Evolutionary conservation across 257 asterid genomes (phyloP), one percentile per base, ranked within the genome.

Genomic region (Cynanchum wilfordii): DNA sequence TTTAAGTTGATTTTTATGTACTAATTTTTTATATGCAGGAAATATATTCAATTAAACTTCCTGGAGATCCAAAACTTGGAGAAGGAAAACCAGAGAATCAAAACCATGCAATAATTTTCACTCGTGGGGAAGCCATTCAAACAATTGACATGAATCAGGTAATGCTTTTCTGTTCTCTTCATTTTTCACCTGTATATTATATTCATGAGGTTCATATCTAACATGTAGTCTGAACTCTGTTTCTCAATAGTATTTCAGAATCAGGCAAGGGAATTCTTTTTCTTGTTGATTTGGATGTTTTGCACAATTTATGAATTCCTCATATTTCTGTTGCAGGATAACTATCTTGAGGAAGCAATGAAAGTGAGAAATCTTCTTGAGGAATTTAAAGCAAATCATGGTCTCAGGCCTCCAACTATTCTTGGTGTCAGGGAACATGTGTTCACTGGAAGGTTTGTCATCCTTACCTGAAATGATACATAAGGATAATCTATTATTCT

Each of bases 81-180:
- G 99, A 94, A 85, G 99, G 99, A 73, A 94, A 94, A 75, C 99
- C 99, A 33, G 99, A 94, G 85, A 94, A 91, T 74, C 99, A 94
- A 76, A 94, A 94, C 76, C 99, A 94, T 83, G 96, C 99, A 2
- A 85, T 94, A 74, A n/a, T 94, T 74, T 94, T 94, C 79, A 94
- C 99, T 44, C 97, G 99, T 44, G 99, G 99, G 55, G 99, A 92
- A 59, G 99, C 98, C 69, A 77, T 94, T 82, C 99, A 94, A 80
- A 94, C 99, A 66, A 94, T 94, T 66, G 99, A 94, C 87, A 94
- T 94, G 98, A 94, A 94, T 79, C 99, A 94, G 97, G 99, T 85
- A 82, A 22, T 75, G 27, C 7, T 8, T 66, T 10, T 71, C 66
- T 8, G 17, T 76, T 76, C 71, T 79, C 63, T 56, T 52, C 59